Evolutionary conservation across 495 filamentous ascomycete species (phyloP).

Genomic region (Articulospora tetracladia): DNA sequence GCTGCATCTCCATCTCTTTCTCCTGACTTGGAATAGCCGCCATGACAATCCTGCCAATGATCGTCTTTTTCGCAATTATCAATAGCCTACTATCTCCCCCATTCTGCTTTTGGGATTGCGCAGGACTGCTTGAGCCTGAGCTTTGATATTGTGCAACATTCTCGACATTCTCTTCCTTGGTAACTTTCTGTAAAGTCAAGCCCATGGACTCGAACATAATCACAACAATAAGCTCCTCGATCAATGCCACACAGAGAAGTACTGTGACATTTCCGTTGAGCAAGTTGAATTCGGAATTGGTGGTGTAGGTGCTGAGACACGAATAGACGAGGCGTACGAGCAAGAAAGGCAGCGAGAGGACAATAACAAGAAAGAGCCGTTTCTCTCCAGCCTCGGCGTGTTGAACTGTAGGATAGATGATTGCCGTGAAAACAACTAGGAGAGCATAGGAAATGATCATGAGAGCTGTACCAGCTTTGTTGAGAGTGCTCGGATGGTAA

Average conservation of each 20-base stretch:
- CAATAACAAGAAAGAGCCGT: slow-evolving; percentile 33
- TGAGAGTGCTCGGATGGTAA: slow-evolving; percentile 11
- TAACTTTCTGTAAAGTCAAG: slow-evolving; percentile 26
- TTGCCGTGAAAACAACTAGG: slow-evolving; percentile 22
- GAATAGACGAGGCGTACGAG: slow-evolving; percentile 39
- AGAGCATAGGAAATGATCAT: slow-evolving; percentile 21
- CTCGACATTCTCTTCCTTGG: slow-evolving; percentile 1
- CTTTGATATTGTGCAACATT: neutral
- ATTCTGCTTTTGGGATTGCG: neutral
- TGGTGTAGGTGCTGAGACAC: slow-evolving; percentile 30
- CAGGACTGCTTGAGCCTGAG: neutral
- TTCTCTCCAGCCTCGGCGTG: slow-evolving; percentile 29
- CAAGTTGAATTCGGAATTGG: slow-evolving; percentile 31
- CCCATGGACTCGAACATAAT: slow-evolving; percentile 30
- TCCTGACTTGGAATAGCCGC: slow-evolving; percentile 4
- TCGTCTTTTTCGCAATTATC: slow-evolving; percentile 15
- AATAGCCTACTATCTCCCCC: slow-evolving; percentile 1
- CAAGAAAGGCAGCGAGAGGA: slow-evolving; percentile 33
- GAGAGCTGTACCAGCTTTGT: slow-evolving; percentile 24
- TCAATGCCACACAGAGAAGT: slow-evolving; percentile 34
- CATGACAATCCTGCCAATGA: slow-evolving; percentile 22
- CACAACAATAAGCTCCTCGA: slow-evolving; percentile 36
- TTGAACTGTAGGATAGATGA: slow-evolving; percentile 8
- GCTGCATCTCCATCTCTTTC: slow-evolving; percentile 14
- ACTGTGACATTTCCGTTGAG: slow-evolving; percentile 33